Conservation (phyloP, 176 grass and related monocot genomes). For the Aegilops bicornis region DNA sequence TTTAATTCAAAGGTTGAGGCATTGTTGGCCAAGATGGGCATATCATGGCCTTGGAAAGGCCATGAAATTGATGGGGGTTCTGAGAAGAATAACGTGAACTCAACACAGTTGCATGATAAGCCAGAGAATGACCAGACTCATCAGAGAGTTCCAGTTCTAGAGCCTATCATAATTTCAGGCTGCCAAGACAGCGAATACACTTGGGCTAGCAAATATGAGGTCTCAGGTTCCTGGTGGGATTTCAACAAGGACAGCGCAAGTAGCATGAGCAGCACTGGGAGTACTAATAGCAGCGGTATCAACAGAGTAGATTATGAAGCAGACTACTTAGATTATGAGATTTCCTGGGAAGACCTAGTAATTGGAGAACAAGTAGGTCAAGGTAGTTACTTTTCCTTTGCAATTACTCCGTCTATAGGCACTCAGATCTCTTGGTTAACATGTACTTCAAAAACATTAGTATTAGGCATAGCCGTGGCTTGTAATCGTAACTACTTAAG, state of each 20-base stretch:
- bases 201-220: constrained; percentile 44
- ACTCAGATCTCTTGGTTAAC: neutral
- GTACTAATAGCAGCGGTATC: constrained; percentile 56
- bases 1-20: constrained; percentile 66
- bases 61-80: constrained; percentile 38
- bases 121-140: constrained; percentile 47
- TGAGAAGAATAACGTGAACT: constrained; percentile 37
- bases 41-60: constrained; percentile 79
- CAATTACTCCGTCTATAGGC: neutral
- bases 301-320: constrained; percentile 64
- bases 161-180: constrained; percentile 47
- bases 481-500: neutral
- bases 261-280: constrained; percentile 70
- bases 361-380: constrained; percentile 93
- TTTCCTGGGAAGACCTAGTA: constrained; percentile 86
- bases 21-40: constrained; percentile 55
- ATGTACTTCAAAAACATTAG: neutral
- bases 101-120: constrained; percentile 44
- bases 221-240: constrained; percentile 75
- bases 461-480: neutral
- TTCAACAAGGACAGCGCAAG: constrained; percentile 61
- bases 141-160: constrained; percentile 33
- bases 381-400: constrained; percentile 48
- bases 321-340: constrained; percentile 86
- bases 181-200: constrained; percentile 25